These are phyloP conservation scores for Suhomyces tanzawaensis DNA, from an alignment of 805 yeast species.

Conservation along the genomic window DNA sequence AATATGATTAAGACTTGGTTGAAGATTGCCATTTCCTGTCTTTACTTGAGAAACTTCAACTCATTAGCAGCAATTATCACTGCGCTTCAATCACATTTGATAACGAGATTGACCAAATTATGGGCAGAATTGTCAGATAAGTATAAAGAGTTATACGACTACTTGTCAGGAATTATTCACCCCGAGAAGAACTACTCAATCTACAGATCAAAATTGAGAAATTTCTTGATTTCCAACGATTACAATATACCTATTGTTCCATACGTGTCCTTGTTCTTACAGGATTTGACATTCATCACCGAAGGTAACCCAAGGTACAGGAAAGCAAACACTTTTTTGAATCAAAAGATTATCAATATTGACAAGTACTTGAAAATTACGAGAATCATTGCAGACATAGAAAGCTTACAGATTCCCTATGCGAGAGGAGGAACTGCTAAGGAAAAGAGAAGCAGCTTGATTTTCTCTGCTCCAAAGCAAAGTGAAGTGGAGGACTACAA, in stretches of 20 bases:
- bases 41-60: constrained; percentile 72
- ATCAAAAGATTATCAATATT: constrained; percentile 62
- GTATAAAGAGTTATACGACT: constrained; percentile 59
- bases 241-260: constrained; percentile 68
- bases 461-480: constrained; percentile 14
- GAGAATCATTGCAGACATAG: constrained; percentile 62
- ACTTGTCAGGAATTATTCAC: constrained; percentile 64
- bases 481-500: constrained; percentile 32
- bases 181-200: constrained; percentile 72
- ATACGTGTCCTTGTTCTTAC: constrained; percentile 68
- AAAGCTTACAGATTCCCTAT: constrained; percentile 65
- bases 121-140: constrained; percentile 61
- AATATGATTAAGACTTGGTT: constrained; percentile 67
- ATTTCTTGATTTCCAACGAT: constrained; percentile 49
- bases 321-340: constrained; percentile 54
- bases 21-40: constrained; percentile 68
- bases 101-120: constrained; percentile 58
- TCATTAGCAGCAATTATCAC: constrained; percentile 79
- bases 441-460: constrained; percentile 25
- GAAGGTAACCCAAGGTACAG: constrained; percentile 77
- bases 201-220: constrained; percentile 61
- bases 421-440: constrained; percentile 19
- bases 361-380: constrained; percentile 72
- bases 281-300: constrained; percentile 75
- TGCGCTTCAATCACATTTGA: constrained; percentile 67